Conservation (phyloP, 306 rosid species). For the Fragaria ananassa region DNA sequence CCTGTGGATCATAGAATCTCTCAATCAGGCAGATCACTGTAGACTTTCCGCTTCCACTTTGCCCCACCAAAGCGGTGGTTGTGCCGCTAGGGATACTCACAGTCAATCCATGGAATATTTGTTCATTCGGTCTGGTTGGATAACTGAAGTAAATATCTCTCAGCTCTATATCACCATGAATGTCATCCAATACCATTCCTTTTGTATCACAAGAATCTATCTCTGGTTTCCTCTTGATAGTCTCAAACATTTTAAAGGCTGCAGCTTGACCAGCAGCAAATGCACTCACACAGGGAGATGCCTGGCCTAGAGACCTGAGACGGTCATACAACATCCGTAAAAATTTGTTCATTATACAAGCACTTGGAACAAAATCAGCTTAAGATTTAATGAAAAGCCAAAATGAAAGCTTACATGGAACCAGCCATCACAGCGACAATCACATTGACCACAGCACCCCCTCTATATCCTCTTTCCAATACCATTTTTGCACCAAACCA, state of each 20-base stretch:
- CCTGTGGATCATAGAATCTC: slow-evolving; percentile 78
- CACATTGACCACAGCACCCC: slow-evolving; percentile 72
- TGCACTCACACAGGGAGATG: slow-evolving; percentile 81
- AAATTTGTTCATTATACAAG: not conserved
- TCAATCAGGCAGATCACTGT: slow-evolving; percentile 78
- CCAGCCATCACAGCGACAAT: slow-evolving; percentile 67
- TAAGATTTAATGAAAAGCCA: not conserved
- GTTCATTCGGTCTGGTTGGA: slow-evolving; percentile 78
- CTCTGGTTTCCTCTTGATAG: slow-evolving; percentile 72
- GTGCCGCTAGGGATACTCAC: slow-evolving; percentile 56
- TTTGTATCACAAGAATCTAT: slow-evolving; percentile 62
- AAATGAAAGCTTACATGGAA: slow-evolving; percentile 57
- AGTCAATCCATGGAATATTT: slow-evolving; percentile 66
- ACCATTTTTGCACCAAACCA: slow-evolving; percentile 86
- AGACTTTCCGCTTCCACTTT: slow-evolving; percentile 93
- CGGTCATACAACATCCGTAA: slow-evolving; percentile 2
- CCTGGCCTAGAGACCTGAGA: slow-evolving; percentile 77
- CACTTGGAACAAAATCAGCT: not conserved
- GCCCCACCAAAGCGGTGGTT: slow-evolving; percentile 80
- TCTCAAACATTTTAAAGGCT: slow-evolving; percentile 82
- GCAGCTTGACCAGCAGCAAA: slow-evolving; percentile 91
- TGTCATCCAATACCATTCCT: slow-evolving; percentile 58
- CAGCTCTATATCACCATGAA: slow-evolving; percentile 67
- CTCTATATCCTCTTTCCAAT: slow-evolving; percentile 58
- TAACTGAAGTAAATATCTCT: slow-evolving; percentile 65